Evolutionary conservation across 176 grass and related monocot genomes (phyloP), one percentile per base, ranked within the genome.

Genomic region (Microstegium vimineum): DNA sequence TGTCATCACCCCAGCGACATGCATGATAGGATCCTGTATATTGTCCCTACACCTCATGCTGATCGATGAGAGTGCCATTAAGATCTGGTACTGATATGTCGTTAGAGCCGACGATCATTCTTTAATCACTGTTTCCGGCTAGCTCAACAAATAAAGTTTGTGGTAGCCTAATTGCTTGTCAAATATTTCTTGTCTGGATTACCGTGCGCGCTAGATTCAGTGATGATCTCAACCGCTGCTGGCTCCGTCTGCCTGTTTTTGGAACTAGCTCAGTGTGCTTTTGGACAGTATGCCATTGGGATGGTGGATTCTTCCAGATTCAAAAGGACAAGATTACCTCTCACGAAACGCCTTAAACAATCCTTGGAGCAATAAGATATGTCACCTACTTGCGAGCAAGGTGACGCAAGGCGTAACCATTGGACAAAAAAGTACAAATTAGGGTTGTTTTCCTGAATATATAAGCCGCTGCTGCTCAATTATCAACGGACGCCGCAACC

Each of bases 271-370:
- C 31, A 38, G 23, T 11, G 10, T 27, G n/a, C 5, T 28, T 81
- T 76, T 77, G 78, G 71, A 76, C 42, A 40, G 65, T 59, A 54
- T 5, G 22, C 41, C 16, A 36, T 42, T 62, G 63, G 63, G 20
- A 70, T 8, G 27, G 71, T 30, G 72, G 78, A 77, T 86, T 86
- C 78, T 86, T 89, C 72, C 11, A 82, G 78, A 82, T 89, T 82
- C 87, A 71, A 86, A 85, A 82, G 83, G 87, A 82, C 87, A 89
- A 46, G 70, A 59, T 68, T 9, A 35, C 35, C 34, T 72, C 25
- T 52, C 13, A 52, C 64, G 18, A 57, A 56, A 81, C 23, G 69
- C 31, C 32, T 80, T 74, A 57, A 80, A 79, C 45, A 73, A 86
- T 52, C 9, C 18, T 79, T 57, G 76, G 40, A 62, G 69, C 28